Conservation (phyloP, 768 basidiomycete species). For the Hortiboletus flavorubellus region DNA sequence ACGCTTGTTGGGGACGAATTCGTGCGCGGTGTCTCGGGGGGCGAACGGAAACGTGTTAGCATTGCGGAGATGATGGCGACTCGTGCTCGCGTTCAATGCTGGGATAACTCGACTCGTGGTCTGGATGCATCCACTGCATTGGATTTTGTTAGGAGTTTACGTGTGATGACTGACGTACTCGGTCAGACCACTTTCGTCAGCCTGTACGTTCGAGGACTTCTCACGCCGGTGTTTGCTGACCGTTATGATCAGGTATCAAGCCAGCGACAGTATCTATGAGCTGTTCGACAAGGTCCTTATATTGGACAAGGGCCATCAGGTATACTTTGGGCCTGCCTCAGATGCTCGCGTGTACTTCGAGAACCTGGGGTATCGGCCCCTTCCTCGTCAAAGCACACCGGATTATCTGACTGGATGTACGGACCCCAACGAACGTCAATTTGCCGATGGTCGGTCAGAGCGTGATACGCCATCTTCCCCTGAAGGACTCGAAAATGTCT, state of each 20-base stretch:
- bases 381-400: conserved; percentile 80
- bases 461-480: conserved; percentile 61
- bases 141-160: conserved; percentile 76
- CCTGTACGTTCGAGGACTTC: conserved; percentile 41
- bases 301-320: conserved; percentile 75
- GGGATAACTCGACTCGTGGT: conserved; percentile 82
- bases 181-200: conserved; percentile 79
- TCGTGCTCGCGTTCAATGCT: conserved; percentile 74
- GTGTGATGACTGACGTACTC: conserved; percentile 81
- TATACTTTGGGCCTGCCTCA: conserved; percentile 72
- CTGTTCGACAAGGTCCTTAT: conserved; percentile 88
- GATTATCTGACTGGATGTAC: conserved; percentile 86
- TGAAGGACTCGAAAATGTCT: conserved; percentile 63
- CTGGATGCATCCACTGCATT: conserved; percentile 85
- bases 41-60: conserved; percentile 76
- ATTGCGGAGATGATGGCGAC: conserved; percentile 88
- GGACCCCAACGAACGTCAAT: conserved; percentile 82
- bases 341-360: conserved; percentile 81
- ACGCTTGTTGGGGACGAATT: conserved; percentile 88
- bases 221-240: neutral
- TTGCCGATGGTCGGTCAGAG: conserved; percentile 57
- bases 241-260: conserved; percentile 55
- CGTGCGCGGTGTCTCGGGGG: conserved; percentile 77
- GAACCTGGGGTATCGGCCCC: conserved; percentile 63
- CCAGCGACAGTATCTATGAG: conserved; percentile 73